These are phyloP conservation scores for Bacterosira constricta DNA, from an alignment of 108 stramenopile species.

Conservation along the genomic window DNA sequence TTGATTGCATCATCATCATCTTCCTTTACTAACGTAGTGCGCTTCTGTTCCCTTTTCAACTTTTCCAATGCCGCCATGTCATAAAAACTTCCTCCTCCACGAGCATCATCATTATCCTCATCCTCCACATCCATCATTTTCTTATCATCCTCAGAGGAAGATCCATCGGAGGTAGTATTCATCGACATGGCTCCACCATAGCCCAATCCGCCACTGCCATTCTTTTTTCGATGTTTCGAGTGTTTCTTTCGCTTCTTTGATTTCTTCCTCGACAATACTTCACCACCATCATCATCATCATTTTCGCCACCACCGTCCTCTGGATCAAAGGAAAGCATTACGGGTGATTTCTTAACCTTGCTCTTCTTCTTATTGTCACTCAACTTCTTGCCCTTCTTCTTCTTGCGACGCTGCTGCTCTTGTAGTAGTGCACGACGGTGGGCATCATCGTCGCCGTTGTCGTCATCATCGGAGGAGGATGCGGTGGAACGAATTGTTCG, in stretches of 20 bases:
- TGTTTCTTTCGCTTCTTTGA: constrained; percentile 44
- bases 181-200: not conserved
- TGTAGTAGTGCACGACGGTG: not conserved
- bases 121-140: constrained; percentile 2
- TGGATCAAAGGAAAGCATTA: constrained; percentile 48
- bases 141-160: constrained; percentile 17
- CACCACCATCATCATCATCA: constrained; percentile 9
- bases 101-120: constrained; percentile 4
- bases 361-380: constrained; percentile 27
- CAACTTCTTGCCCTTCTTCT: constrained; percentile 5
- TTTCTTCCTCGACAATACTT: not conserved
- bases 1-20: not conserved
- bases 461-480: constrained; percentile 12
- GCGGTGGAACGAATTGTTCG: not conserved
- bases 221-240: constrained; percentile 32
- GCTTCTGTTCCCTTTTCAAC: constrained; percentile 61
- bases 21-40: not conserved
- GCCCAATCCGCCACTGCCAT: constrained; percentile 23
- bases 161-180: constrained; percentile 17
- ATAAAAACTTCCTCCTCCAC: constrained; percentile 35
- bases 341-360: not conserved
- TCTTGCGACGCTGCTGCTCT: not conserved
- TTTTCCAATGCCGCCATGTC: constrained; percentile 61
- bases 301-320: constrained; percentile 12
- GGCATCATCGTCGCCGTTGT: constrained; percentile 2